phyloP scores from a whole-genome alignment of 2,329 filamentous ascomycete genomes.

The Sporothrix mexicana region DNA sequence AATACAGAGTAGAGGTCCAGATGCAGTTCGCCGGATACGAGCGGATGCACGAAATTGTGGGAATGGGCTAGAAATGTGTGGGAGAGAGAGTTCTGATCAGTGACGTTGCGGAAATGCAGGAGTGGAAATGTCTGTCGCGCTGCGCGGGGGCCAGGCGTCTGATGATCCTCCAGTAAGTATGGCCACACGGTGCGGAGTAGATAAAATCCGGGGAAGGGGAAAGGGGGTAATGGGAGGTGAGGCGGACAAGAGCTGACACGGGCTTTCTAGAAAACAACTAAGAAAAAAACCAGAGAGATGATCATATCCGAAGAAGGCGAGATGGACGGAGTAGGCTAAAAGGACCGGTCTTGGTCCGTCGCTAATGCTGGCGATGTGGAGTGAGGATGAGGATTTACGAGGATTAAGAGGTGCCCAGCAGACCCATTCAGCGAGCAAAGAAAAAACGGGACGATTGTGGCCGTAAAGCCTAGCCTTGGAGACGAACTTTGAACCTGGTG shows the following conservation, averaged over 20 bases:
- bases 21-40: background rate
- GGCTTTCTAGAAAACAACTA: background rate
- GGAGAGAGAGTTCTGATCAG: background rate
- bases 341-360: conserved; percentile 12
- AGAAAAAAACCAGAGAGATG: conserved; percentile 5
- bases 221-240: background rate
- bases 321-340: background rate
- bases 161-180: background rate
- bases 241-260: background rate
- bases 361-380: conserved; percentile 12
- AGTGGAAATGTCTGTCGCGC: conserved; percentile 16
- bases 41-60: conserved; percentile 22
- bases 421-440: background rate
- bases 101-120: conserved; percentile 6
- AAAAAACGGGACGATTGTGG: background rate
- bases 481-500: background rate
- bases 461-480: background rate
- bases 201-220: conserved; percentile 29
- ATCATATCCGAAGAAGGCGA: background rate
- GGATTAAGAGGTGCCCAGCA: background rate
- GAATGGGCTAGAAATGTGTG: background rate
- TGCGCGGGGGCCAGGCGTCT: conserved; percentile 10
- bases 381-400: background rate
- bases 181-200: conserved; percentile 27
- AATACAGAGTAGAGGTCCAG: background rate